A percentile compares a stretch with the other conserved stretches of the same genome.
These are phyloP conservation scores for Teratosphaeria epicoccoides DNA, from an alignment of 2,329 filamentous ascomycete genomes.

Conservation along the genomic window DNA sequence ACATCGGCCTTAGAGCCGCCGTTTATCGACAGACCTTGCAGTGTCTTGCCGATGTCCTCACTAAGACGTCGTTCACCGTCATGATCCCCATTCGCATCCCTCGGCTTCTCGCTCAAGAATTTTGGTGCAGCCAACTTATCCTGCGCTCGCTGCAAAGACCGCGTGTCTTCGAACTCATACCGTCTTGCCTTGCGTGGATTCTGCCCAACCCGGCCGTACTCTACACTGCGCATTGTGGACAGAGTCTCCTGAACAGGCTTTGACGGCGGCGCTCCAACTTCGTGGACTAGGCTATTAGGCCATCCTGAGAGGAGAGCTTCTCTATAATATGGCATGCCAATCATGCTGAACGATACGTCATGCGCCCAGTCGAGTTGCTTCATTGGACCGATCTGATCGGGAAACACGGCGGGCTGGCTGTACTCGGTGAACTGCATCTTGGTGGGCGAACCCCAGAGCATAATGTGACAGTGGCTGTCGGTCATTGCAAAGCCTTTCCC, in stretches of 20 bases:
- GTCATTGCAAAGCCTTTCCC: slow-evolving; percentile 75
- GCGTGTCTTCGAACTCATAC: slow-evolving; percentile 57
- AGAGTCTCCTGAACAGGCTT: slow-evolving; percentile 64
- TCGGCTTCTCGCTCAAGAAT: slow-evolving; percentile 84
- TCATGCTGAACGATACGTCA: slow-evolving; percentile 69
- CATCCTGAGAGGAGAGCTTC: slow-evolving; percentile 80
- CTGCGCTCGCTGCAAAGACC: slow-evolving; percentile 45
- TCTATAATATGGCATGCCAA: slow-evolving; percentile 90
- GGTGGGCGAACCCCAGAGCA: slow-evolving; percentile 77
- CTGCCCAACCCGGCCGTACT: slow-evolving; percentile 47
- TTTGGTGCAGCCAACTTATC: slow-evolving; percentile 67
- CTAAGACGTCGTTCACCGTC: slow-evolving; percentile 33
- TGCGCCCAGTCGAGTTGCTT: slow-evolving; percentile 33
- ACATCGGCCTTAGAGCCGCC: slow-evolving; percentile 67
- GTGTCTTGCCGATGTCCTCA: slow-evolving; percentile 52
- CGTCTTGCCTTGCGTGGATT: slow-evolving; percentile 56
- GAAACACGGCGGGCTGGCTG: slow-evolving; percentile 65
- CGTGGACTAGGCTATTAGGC: slow-evolving; percentile 73
- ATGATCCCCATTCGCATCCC: slow-evolving; percentile 38
- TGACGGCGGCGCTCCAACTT: slow-evolving; percentile 70
- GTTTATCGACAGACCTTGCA: slow-evolving; percentile 60
- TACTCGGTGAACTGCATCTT: slow-evolving; percentile 83
- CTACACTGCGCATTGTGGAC: slow-evolving; percentile 55
- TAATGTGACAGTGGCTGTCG: slow-evolving; percentile 67
- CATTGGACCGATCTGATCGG: slow-evolving; percentile 42